A percentile compares a stretch with the other conserved stretches of the same genome.
Conservation (phyloP, 345 rosid species). For the Sonneratia alba region DNA sequence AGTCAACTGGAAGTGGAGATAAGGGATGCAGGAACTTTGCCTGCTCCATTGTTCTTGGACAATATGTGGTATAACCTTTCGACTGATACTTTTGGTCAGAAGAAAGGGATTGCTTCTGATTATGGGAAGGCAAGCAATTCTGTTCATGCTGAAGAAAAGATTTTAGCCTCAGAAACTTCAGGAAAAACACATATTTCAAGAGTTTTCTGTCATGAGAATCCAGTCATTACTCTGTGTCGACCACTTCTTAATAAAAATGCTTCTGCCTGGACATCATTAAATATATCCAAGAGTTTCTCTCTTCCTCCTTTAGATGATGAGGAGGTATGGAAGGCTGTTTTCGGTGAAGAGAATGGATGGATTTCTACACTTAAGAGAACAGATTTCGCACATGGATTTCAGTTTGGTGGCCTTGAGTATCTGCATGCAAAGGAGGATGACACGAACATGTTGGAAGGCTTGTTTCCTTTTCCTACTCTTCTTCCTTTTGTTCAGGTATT, state of each 20-base stretch:
- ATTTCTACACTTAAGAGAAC: slow-evolving; percentile 42
- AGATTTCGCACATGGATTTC: slow-evolving; percentile 69
- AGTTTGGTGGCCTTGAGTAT: slow-evolving; percentile 48
- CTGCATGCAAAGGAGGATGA: slow-evolving; percentile 51
- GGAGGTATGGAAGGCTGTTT: slow-evolving; percentile 51
- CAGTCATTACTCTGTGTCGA: slow-evolving; percentile 53
- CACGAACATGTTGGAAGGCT: slow-evolving; percentile 43
- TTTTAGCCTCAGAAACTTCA: slow-evolving; percentile 10
- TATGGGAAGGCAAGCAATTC: slow-evolving; percentile 20
- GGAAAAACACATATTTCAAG: slow-evolving; percentile 21
- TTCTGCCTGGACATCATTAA: slow-evolving; percentile 44
- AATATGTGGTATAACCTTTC: slow-evolving; percentile 52
- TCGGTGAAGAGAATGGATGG: slow-evolving; percentile 26
- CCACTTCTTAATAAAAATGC: slow-evolving; percentile 37
- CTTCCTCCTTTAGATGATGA: slow-evolving; percentile 80
- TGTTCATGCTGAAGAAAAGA: slow-evolving; percentile 17
- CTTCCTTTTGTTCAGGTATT: slow-evolving; percentile 84
- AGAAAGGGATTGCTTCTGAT: slow-evolving; percentile 25
- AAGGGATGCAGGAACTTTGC: slow-evolving; percentile 21
- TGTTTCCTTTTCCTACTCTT: slow-evolving; percentile 87
- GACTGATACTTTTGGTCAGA: slow-evolving; percentile 33
- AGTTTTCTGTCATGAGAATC: slow-evolving; percentile 75
- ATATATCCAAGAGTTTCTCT: slow-evolving; percentile 42
- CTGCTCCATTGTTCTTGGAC: slow-evolving; percentile 32
- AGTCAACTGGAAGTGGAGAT: slow-evolving; percentile 18